Evolutionary conservation across 1,284 basidiomycete species (phyloP).

Genomic region (Schizopora paradoxa): DNA sequence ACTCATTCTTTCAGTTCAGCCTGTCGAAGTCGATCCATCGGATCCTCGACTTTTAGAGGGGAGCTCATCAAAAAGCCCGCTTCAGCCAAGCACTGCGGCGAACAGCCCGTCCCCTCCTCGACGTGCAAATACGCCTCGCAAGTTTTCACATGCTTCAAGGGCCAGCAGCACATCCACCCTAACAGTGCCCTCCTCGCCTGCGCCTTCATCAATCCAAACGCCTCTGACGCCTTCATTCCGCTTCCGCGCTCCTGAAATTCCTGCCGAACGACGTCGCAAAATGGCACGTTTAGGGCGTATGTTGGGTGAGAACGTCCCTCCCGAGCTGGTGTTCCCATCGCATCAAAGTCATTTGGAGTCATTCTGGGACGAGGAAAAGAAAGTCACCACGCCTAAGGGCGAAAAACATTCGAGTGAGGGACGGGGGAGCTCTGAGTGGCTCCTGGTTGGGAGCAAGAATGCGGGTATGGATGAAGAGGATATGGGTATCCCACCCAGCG

Average conservation of each 20-base stretch:
- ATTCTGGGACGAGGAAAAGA: background rate
- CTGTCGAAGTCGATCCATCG: background rate
- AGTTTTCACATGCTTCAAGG: background rate
- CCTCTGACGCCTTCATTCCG: slow-evolving; percentile 24
- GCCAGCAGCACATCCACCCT: slow-evolving; percentile 12
- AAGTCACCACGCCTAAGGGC: no score
- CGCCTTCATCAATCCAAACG: slow-evolving; percentile 14
- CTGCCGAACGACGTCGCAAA: slow-evolving; percentile 29
- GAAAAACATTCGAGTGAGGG: background rate
- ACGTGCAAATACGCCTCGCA: no score
- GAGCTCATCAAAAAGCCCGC: no score
- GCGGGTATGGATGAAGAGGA: background rate
- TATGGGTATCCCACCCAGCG: no score
- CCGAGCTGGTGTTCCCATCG: slow-evolving; percentile 42
- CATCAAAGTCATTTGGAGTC: background rate
- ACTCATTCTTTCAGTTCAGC: background rate
- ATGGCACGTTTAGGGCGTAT: slow-evolving; percentile 49
- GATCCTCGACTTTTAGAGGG: background rate
- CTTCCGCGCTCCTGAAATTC: slow-evolving; percentile 17
- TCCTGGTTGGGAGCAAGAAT: background rate
- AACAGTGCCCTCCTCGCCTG: slow-evolving; percentile 26
- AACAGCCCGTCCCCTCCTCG: no score
- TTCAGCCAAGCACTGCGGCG: no score
- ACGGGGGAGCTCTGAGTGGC: background rate
- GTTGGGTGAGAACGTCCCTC: slow-evolving; percentile 49